These are phyloP conservation scores for Trichoderma harzianum DNA, from an alignment of 2,329 filamentous ascomycete species.

Conservation along the genomic window DNA sequence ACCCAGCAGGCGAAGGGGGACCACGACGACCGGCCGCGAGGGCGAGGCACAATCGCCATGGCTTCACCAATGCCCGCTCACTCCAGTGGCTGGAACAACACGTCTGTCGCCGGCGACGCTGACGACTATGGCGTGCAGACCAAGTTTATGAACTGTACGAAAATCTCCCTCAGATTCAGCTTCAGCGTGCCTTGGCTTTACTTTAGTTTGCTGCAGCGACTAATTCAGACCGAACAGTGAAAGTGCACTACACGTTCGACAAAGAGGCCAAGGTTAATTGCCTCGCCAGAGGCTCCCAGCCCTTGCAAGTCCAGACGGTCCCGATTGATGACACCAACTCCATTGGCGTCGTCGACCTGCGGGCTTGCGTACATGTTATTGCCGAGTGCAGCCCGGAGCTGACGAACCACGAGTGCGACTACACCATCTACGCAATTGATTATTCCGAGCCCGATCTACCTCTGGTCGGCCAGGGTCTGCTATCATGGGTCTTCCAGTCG, in stretches of 20 bases:
- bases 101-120: conserved; percentile 29
- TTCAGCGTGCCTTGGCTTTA: neutral
- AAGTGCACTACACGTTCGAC: conserved; percentile 96
- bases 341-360: conserved; percentile 85
- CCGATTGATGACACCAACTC: conserved; percentile 73
- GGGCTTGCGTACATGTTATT: conserved; percentile 82
- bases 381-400: conserved; percentile 79
- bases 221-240: conserved; percentile 57
- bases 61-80: conserved; percentile 38
- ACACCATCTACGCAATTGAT: conserved; percentile 95
- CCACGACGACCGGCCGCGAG: neutral
- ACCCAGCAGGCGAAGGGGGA: conserved; percentile 13
- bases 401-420: conserved; percentile 66
- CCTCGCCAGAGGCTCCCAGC: conserved; percentile 78
- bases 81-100: conserved; percentile 33
- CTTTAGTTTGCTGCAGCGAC: conserved; percentile 2
- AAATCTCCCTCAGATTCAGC: conserved; percentile 8
- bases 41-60: conserved; percentile 31
- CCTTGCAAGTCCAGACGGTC: conserved; percentile 75
- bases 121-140: conserved; percentile 53
- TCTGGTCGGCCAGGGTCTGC: conserved; percentile 90
- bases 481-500: conserved; percentile 72
- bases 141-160: conserved; percentile 66
- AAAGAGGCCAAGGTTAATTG: conserved; percentile 84
- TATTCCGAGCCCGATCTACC: conserved; percentile 94